phyloP scores from a whole-genome alignment of 129 eudicot species.

The Cynara cardunculus region DNA sequence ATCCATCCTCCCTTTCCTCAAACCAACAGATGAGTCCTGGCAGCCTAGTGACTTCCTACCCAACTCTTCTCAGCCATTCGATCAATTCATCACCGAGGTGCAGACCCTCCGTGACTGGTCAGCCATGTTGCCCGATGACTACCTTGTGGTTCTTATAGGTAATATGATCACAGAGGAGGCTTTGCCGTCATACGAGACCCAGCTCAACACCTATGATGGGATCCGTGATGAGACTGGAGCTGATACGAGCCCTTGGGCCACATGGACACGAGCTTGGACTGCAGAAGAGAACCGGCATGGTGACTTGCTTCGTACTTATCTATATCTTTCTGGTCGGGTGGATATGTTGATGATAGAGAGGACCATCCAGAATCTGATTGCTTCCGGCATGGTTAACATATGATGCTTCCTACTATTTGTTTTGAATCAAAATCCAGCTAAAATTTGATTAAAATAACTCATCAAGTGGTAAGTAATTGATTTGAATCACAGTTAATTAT shows the following conservation, averaged over 20 bases:
- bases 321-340: constrained; percentile 45
- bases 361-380: constrained; percentile 35
- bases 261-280: constrained; percentile 40
- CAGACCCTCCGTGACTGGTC: constrained; percentile 21
- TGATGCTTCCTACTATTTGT: background rate
- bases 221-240: constrained; percentile 39
- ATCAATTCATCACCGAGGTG: constrained; percentile 25
- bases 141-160: constrained; percentile 40
- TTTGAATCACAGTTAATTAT: too few species aligned
- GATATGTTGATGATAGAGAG: constrained; percentile 39
- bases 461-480: too few species aligned
- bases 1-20: constrained; percentile 31
- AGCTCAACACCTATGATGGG: constrained; percentile 37
- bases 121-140: constrained; percentile 30
- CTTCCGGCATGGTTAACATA: constrained; percentile 31
- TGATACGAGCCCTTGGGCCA: constrained; percentile 30
- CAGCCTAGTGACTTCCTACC: constrained; percentile 41
- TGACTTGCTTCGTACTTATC: constrained; percentile 36
- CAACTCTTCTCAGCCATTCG: constrained; percentile 20
- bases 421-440: background rate
- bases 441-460: too few species aligned
- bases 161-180: constrained; percentile 46
- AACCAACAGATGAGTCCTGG: constrained; percentile 28
- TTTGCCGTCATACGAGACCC: constrained; percentile 37
- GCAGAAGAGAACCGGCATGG: constrained; percentile 47